A percentile compares a stretch with the other conserved stretches of the same genome.
These are phyloP conservation scores for Yamadazyma triangularis DNA, from an alignment of 1,139 yeast species.

Conservation along the genomic window DNA sequence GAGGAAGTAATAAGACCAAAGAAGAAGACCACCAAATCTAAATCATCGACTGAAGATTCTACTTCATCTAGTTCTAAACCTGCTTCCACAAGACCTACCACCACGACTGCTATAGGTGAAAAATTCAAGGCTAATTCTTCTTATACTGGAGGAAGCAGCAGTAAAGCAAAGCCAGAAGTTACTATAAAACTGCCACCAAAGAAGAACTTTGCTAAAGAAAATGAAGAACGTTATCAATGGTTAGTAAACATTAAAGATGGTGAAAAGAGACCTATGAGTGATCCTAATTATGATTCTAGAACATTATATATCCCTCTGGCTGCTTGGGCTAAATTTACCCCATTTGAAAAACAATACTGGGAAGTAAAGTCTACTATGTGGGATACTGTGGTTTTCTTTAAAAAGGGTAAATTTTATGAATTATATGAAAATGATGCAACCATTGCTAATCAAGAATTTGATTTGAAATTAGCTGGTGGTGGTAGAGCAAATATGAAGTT, in stretches of 20 bases:
- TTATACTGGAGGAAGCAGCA: slow-evolving; percentile 3
- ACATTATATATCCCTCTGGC: slow-evolving; percentile 79
- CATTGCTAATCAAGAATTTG: slow-evolving; percentile 85
- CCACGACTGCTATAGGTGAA: slow-evolving; percentile 14
- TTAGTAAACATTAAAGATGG: slow-evolving; percentile 80
- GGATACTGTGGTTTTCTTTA: slow-evolving; percentile 96
- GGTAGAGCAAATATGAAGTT: slow-evolving; percentile 97
- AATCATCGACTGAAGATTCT: slow-evolving; percentile 1
- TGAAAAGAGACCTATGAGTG: slow-evolving; percentile 62
- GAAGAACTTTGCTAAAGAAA: slow-evolving; percentile 62
- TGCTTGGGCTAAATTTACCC: slow-evolving; percentile 92
- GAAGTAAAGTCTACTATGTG: slow-evolving; percentile 91
- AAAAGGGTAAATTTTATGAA: slow-evolving; percentile 95
- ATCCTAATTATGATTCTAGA: slow-evolving; percentile 88
- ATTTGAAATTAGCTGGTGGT: slow-evolving; percentile 92
- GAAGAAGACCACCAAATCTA: slow-evolving; percentile 7
- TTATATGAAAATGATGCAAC: slow-evolving; percentile 93
- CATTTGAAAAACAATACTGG: slow-evolving; percentile 97
- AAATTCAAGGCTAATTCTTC: slow-evolving; percentile 24
- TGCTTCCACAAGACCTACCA: slow-evolving; percentile 4
- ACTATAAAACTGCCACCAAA: slow-evolving; percentile 3
- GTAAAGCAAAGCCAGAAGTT: slow-evolving; percentile 2
- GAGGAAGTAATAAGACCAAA: slow-evolving; percentile 13
- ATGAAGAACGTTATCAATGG: slow-evolving; percentile 94
- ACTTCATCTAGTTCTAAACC: slow-evolving; percentile 2